phyloP scores from a whole-genome alignment of 1,139 yeast species.

The Schizosaccharomyces versatilis region DNA sequence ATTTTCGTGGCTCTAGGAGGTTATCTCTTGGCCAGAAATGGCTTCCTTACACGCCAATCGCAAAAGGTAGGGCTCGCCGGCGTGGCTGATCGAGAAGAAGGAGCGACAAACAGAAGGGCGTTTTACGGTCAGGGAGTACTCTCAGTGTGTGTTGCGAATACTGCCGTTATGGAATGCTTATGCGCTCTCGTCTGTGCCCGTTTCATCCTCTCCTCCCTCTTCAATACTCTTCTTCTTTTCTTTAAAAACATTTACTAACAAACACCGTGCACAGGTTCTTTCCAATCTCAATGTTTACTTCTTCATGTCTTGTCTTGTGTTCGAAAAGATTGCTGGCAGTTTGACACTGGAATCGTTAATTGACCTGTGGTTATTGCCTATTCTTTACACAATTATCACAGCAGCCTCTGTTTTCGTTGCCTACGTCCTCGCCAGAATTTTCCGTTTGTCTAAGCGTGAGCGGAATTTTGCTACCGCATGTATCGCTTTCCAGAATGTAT shows the following conservation, averaged over 20 bases:
- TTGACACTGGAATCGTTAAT: constrained; percentile 42
- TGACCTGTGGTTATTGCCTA: constrained; percentile 51
- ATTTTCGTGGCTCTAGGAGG: constrained; percentile 3
- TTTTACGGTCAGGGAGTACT: not conserved
- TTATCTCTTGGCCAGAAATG: not conserved
- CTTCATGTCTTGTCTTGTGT: constrained; percentile 68
- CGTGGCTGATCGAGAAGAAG: not conserved
- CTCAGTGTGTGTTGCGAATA: too few relatives aligned
- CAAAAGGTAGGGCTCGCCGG: constrained; percentile 2
- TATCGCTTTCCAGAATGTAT: constrained; percentile 57
- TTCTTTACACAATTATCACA: constrained; percentile 37
- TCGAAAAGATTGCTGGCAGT: constrained; percentile 54
- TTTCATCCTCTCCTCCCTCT: not conserved
- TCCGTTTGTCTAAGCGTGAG: constrained; percentile 40
- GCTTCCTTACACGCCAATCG: not conserved
- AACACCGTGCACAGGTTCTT: constrained; percentile 35
- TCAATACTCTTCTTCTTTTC: not conserved
- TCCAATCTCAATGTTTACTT: constrained; percentile 53
- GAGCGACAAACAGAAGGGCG: not conserved
- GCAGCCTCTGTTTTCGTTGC: constrained; percentile 31
- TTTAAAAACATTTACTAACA: constrained; percentile 13
- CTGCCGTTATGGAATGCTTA: too few relatives aligned
- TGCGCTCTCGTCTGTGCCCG: too few relatives aligned
- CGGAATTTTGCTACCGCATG: constrained; percentile 65
- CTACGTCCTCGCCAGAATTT: constrained; percentile 25